A percentile compares a stretch with the other conserved stretches of the same genome.
Conservation (phyloP, 495 filamentous ascomycete species). For the Aspergillus haitiensis region DNA sequence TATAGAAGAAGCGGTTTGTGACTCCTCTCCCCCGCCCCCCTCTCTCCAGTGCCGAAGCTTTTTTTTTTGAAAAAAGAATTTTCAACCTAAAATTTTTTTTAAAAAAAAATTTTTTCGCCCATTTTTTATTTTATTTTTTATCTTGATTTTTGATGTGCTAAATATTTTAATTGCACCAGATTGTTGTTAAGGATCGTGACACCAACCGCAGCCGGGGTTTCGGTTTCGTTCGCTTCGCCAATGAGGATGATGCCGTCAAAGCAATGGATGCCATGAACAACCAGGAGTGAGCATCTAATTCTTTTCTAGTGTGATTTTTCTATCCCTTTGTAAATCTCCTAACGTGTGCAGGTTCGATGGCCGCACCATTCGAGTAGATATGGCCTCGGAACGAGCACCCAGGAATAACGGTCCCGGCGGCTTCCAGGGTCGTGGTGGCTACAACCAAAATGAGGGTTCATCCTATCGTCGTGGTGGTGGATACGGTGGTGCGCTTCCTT, state of each 20-base stretch:
- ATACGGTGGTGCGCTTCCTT: constrained; percentile 35
- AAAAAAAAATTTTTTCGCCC: not conserved
- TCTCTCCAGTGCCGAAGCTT: not conserved
- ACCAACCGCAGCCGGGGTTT: constrained; percentile 95
- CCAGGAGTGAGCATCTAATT: constrained; percentile 68
- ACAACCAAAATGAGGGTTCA: constrained; percentile 41
- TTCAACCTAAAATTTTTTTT: not conserved
- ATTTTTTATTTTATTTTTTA: not conserved
- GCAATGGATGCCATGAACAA: constrained; percentile 90
- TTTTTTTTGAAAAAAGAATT: not conserved
- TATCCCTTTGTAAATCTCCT: not conserved
- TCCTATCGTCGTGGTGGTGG: constrained; percentile 30
- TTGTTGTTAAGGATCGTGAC: constrained; percentile 97
- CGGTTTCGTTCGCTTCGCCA: constrained; percentile 87
- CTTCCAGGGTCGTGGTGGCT: constrained; percentile 49
- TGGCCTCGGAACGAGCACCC: constrained; percentile 75
- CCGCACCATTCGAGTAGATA: constrained; percentile 92
- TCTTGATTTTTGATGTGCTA: not conserved
- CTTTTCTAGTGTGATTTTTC: not conserved
- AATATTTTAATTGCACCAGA: constrained; percentile 47
- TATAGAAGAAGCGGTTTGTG: constrained; percentile 82
- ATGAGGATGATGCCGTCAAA: constrained; percentile 76
- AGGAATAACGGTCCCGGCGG: constrained; percentile 43
- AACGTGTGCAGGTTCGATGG: constrained; percentile 77
- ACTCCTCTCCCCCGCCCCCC: not conserved